Base-by-base conservation (phyloP, 495 filamentous ascomycete species). In the Tricharina praecox region DNA sequence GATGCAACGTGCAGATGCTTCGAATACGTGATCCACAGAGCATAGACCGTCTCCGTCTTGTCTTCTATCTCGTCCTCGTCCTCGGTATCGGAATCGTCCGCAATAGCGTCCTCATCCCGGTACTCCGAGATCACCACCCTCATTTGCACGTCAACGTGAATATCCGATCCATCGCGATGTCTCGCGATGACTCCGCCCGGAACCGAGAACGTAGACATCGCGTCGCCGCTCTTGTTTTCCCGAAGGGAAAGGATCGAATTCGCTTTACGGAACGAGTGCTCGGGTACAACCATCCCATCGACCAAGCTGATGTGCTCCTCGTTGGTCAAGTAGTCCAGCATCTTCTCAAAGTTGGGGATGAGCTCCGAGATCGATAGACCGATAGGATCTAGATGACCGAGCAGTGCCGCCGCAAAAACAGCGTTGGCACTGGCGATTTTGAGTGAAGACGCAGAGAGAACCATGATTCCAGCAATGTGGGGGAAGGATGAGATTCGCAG, bases 1-100 rank as follows among this genome's bases (percentile, higher is more conserved):
- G 68, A 68, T 5, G 77, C 70, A 1, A 83, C 79, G 60, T 97
- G 90, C 15, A 96, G 70, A 51, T 93, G 85, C 34, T 86, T 70
- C 7, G 90, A 96, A 61, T 96, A 97, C 3, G 87, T 96, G 39
- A 97, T 78, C 90, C 90, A 97, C 19, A 97, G 66, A 15, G 90
- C 90, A 66, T 86, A 96, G 3, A 96, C 87, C 28, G 93, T 69
- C 56, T 94, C 85, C 1, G 81, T 74, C 32, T 76, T 66, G 4
- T 69, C 66, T 13, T 67, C 55, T 23, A 40, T 18, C 1, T 61
- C 64, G 13, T 68, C 64, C 45, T 63, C 59, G 34, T 52, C 58
- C 23, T 66, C 64, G 26, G 68, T 66, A 23, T 62, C 57, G 28
- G 62, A 64, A 11, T 63, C 59, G 43, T 46, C 43, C 34, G 45